Evolutionary conservation across 2,329 filamentous ascomycete species (phyloP), one percentile per base, ranked within the genome.

Genomic region (Pseudogymnoascus sp.): DNA sequence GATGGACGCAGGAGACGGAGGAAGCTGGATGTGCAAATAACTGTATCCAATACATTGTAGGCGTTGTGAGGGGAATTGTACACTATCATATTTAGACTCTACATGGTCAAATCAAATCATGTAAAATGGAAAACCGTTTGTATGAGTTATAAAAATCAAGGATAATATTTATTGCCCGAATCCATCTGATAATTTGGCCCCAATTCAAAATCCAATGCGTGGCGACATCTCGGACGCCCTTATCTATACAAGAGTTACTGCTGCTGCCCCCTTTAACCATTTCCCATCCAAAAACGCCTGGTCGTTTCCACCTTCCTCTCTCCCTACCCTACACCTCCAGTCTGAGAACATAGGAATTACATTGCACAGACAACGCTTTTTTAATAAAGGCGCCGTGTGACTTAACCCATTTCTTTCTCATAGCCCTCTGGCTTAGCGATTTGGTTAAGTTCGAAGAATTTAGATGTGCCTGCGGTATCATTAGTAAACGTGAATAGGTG

Each of bases 401-500:
- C 72, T 80, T 80, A 82, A 69, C 81, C 78, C 69, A 81, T 77
- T 77, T 93, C 82, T 69, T 86, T 83, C 74, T 96, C 87, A 77
- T 89, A 96, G 67, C 93, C 95, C 69, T 87, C 84, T 13, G 95
- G 95, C 79, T 95, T 96, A 66, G 87, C 77, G 75, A 93, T 77
- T 63, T 86, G 83, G 76, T 93, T 96, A 71, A 92, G 76, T 53
- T 97, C 90, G 74, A 89, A 97, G 80, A 83, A 99, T 70, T 88
- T 86, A 35, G 89, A 85, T 61, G 93, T 97, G 80, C 90, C 90
- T 93, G 66, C 24, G 24, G 24, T 19, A 44, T 40, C 3, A 1
- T 61, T 13, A 47, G 64, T 65, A 68, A 63, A 53, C 26, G n/a
- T 13, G 21, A 1, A 29, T 24, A 16, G n/a, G 0, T 10, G 10